Evolutionary conservation across 176 grass and related monocot species (phyloP).

Genomic region (Elaeis guineensis): DNA sequence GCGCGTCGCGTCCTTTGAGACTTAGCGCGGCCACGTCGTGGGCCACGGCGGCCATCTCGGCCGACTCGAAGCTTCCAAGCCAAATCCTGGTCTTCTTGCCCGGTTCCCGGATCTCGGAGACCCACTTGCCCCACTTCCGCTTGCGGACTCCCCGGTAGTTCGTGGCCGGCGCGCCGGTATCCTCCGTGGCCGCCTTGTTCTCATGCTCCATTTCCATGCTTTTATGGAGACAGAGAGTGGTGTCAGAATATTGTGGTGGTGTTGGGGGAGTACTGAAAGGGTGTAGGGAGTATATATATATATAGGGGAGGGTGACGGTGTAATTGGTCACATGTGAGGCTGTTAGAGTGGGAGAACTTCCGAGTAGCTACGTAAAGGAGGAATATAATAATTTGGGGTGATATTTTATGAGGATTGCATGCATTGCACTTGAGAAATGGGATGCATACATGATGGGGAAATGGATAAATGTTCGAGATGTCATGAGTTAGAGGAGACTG

Average conservation of each 20-base stretch:
- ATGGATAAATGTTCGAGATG: slow-evolving; percentile 18
- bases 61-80: slow-evolving; percentile 90
- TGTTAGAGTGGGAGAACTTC: neutral
- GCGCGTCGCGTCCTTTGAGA: slow-evolving; percentile 50
- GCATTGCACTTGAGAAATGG: slow-evolving; percentile 20
- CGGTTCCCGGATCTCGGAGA: slow-evolving; percentile 94
- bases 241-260: too few relatives aligned
- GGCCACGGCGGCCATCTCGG: slow-evolving; percentile 87
- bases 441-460: slow-evolving; percentile 15
- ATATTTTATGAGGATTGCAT: neutral
- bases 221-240: too few relatives aligned
- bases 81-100: slow-evolving; percentile 97
- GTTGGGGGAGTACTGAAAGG: neutral
- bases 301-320: neutral
- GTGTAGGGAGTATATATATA: neutral
- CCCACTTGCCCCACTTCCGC: slow-evolving; percentile 96
- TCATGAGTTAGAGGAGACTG: neutral
- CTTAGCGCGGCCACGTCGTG: slow-evolving; percentile 76
- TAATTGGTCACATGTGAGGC: neutral
- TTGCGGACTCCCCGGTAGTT: slow-evolving; percentile 81
- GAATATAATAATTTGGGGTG: neutral
- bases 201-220: too few relatives aligned
- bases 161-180: neutral
- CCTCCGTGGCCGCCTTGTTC: slow-evolving; percentile 3
- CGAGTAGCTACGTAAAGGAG: neutral